Evolutionary conservation across 306 rosid genomes (phyloP), one percentile per base, ranked within the genome.

Genomic region (Corylus avellana): DNA sequence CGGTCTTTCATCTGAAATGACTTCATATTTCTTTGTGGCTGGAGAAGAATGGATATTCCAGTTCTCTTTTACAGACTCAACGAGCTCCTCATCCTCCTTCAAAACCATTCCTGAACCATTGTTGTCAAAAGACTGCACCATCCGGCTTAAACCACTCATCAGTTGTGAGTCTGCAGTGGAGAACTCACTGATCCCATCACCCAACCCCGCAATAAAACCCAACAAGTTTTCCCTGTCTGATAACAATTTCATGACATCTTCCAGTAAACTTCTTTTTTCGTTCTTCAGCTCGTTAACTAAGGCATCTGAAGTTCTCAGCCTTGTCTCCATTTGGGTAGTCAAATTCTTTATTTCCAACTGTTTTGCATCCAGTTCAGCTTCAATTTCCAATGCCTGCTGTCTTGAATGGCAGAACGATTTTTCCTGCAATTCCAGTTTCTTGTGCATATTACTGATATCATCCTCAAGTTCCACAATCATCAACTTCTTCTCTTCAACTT

Each of bases 401-500:
- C 85, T 71, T 61, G 87, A 79, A 2, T 79, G 74, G 39, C 75
- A 75, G 86, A 84, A 82, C 35, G 88, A 85, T 75, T 76, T 79
- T 62, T 85, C 89, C 58, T 89, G 88, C 20, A 78, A 39, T 69
- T 93, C 84, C 54, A 91, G 75, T 76, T 89, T 87, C 78, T 84
- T 75, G 79, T 90, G 86, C 55, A 93, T 79, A 27, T 76, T 75
- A 42, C 57, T 74, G 67, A 90, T 77, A 69, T 90, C 87, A 29
- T 84, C 88, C 78, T 93, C 93, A 47, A 93, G 93, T 81, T 91
- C 92, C 64, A 8, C 67, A 55, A 87, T 54, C 89, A 87, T 86
- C 76, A 89, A 79, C 77, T 91, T 91, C 73, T 89, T 91, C 84
- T 87, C 97, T 84, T 91, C 93, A 48, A 78, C 83, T 85, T 91